Evolutionary conservation across 208 protist species (phyloP).

Genomic region (Blechomonas ayalai): DNA sequence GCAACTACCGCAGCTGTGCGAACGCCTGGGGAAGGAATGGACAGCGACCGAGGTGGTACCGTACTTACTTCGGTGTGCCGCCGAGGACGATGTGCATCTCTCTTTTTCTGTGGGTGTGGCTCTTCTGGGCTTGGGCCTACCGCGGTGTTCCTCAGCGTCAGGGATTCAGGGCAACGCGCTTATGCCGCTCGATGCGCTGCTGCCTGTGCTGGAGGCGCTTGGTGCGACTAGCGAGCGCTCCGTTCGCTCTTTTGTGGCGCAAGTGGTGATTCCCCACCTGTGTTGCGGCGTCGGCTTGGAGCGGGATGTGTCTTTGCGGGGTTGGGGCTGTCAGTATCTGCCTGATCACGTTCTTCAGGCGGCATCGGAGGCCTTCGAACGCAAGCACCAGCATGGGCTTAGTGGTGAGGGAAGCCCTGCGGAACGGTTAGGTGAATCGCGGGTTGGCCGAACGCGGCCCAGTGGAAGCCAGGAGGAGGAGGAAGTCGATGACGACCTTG

Average conservation of each 20-base stretch:
- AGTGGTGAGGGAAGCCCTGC: not conserved
- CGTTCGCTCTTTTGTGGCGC: slow-evolving; percentile 41
- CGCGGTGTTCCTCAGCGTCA: slow-evolving; percentile 3
- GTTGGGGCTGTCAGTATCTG: slow-evolving; percentile 53
- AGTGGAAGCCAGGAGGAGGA: too few relatives aligned
- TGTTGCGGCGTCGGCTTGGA: slow-evolving; percentile 56
- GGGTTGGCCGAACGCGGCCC: too few relatives aligned
- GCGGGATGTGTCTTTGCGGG: slow-evolving; percentile 24
- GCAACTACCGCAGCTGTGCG: slow-evolving; percentile 41
- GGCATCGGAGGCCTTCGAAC: slow-evolving; percentile 13
- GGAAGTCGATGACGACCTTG: too few relatives aligned
- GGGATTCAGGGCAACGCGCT: slow-evolving; percentile 4
- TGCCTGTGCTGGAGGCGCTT: slow-evolving; percentile 39
- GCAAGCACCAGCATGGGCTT: not conserved
- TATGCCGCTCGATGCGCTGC: slow-evolving; percentile 24
- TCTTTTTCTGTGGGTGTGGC: slow-evolving; percentile 40
- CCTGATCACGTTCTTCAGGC: slow-evolving; percentile 9
- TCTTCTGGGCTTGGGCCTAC: slow-evolving; percentile 39
- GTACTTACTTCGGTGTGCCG: slow-evolving; percentile 64
- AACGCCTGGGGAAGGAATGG: slow-evolving; percentile 45
- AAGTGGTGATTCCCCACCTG: slow-evolving; percentile 66
- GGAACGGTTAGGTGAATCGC: too few relatives aligned
- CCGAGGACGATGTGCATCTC: slow-evolving; percentile 70
- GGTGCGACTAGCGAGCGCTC: slow-evolving; percentile 25
- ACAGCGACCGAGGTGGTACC: slow-evolving; percentile 45